phyloP scores from a whole-genome alignment of 208 protist genomes.

The Crithidia fasciculata region DNA sequence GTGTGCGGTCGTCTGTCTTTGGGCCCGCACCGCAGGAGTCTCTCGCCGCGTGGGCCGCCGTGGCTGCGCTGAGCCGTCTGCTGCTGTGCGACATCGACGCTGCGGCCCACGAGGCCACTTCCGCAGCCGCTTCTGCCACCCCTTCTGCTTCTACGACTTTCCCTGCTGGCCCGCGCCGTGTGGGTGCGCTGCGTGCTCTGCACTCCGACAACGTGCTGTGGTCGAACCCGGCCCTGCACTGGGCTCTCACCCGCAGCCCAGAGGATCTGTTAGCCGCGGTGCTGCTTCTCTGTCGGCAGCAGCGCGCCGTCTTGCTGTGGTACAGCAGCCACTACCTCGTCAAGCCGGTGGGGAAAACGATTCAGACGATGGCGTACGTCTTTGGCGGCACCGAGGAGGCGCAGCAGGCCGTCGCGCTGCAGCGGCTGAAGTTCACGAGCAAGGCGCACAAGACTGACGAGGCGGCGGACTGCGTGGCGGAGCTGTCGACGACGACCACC shows the following conservation, averaged over 20 bases:
- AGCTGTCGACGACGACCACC: neutral
- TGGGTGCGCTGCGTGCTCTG: slow-evolving; percentile 36
- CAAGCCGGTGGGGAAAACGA: slow-evolving; percentile 44
- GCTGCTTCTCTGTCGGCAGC: slow-evolving; percentile 30
- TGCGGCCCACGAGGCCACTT: slow-evolving; percentile 9
- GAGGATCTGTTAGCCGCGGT: slow-evolving; percentile 37
- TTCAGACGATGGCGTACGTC: slow-evolving; percentile 49
- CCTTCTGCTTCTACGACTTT: neutral
- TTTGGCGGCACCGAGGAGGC: slow-evolving; percentile 34
- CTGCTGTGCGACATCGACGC: slow-evolving; percentile 35
- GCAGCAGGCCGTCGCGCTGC: slow-evolving; percentile 33
- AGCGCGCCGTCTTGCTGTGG: slow-evolving; percentile 41
- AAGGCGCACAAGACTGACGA: slow-evolving; percentile 43
- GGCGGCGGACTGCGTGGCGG: slow-evolving; percentile 25
- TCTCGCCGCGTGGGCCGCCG: slow-evolving; percentile 31
- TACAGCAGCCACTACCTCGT: slow-evolving; percentile 44
- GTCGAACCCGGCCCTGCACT: slow-evolving; percentile 46
- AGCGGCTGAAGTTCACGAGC: slow-evolving; percentile 40
- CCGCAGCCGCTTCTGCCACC: neutral
- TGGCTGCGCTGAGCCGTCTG: slow-evolving; percentile 38
- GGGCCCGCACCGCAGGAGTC: slow-evolving; percentile 28
- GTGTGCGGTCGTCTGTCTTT: slow-evolving; percentile 19
- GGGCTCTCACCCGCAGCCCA: slow-evolving; percentile 48
- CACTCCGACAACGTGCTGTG: slow-evolving; percentile 28
- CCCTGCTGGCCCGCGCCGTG: slow-evolving; percentile 13